Base-by-base conservation (phyloP, 225 moss, liverwort and hornwort species). In the Anthoceros angustus region DNA sequence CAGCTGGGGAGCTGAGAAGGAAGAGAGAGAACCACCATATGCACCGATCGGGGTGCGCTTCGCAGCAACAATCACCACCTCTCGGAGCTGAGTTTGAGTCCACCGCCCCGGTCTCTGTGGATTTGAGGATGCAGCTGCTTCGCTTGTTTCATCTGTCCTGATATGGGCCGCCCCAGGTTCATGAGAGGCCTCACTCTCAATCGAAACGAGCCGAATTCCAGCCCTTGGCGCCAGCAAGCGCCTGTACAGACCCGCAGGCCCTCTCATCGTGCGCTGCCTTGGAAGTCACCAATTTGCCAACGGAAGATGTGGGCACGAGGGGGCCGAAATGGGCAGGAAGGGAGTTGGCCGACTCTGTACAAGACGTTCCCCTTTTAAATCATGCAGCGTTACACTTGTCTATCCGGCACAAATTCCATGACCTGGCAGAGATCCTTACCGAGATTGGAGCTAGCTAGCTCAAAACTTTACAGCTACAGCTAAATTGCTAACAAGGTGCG, bases 31-130 rank as follows among this genome's bases (percentile, higher is more conserved):
- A 42, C 93, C 93, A 67, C 82, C 80, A 72, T 87, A 94, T 11
- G 77, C 75, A 60, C 90, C 87, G 25, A 90, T 64, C 5, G 93
- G 87, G 46, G 93, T 90, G n/a, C 93, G 84, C 81, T 87, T 90
- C 15, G 93, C 90, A 26, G 84, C 93, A 6, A 94, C 84, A 32
- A 94, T 82, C 41, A 90, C 90, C 26, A 90, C 87, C 66, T 87
- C 89, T 7, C 76, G 23, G 15, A 23, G 15, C 66, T 21, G 38
- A 21, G 4, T 43, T 41, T 41, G 55, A 55, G 55, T 4, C 55
- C 55, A 55, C 55, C 23, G 55, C 16, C 55, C n/a, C 0, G 55
- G 23, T 15, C n/a, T 55, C 18, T 23, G 18, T 55, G 4, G 23
- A 20, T 7, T 9, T 5, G 55, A 55, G 23, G 16, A 20, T 18